Percentiles rank a stretch among this genome's conserved stretches.
Evolutionary conservation across 1,284 basidiomycete species (phyloP).

Genomic region (Leucoagaricus sp.): DNA sequence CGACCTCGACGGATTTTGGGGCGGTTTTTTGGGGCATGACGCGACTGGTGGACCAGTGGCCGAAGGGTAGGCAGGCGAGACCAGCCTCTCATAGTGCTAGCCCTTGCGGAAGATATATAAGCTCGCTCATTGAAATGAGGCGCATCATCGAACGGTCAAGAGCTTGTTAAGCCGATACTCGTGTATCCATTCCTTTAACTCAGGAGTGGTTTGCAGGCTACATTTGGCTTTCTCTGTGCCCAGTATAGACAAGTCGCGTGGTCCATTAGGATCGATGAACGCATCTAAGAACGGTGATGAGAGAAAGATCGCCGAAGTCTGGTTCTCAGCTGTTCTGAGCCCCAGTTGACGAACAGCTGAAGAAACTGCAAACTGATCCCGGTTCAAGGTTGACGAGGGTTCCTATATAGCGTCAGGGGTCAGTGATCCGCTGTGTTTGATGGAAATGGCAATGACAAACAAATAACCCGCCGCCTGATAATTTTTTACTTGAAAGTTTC

Average conservation of each 20-base stretch:
- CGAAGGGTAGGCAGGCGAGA: not conserved
- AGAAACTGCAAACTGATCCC: too few relatives aligned
- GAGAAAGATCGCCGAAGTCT: not conserved
- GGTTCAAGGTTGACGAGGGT: too few relatives aligned
- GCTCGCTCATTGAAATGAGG: not conserved
- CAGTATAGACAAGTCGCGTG: not conserved
- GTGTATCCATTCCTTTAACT: not conserved
- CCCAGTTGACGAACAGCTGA: not conserved
- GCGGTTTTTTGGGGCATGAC: not conserved
- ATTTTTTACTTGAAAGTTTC: too few relatives aligned
- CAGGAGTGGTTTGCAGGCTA: not conserved
- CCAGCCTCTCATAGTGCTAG: too few relatives aligned
- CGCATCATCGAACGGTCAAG: not conserved
- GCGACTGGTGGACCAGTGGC: not conserved
- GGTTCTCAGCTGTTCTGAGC: not conserved
- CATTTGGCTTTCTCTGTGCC: not conserved
- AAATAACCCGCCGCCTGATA: not conserved
- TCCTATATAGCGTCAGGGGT: not conserved
- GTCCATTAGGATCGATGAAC: too few relatives aligned
- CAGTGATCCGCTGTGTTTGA: constrained; percentile 3
- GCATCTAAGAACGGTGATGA: not conserved
- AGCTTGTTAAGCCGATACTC: not conserved
- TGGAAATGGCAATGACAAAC: not conserved
- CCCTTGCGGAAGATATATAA: not conserved
- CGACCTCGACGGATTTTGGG: not conserved